Evolutionary conservation across 192 early-diverging fungal genomes (phyloP).

Genomic region (Coemansia sp.): DNA sequence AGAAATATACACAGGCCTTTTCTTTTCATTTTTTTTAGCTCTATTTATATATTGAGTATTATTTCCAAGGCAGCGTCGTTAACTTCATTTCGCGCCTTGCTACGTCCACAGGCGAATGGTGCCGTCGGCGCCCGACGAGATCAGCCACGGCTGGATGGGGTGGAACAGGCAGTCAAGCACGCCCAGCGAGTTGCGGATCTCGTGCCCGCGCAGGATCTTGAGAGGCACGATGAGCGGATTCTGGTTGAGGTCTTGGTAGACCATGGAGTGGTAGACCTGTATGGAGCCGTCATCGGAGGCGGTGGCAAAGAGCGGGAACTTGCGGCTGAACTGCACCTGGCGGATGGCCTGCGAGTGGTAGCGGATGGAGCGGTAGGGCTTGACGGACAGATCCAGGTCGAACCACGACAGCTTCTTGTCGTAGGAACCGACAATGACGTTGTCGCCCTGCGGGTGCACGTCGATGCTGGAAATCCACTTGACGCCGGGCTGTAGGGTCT

Average conservation of each 20-base stretch:
- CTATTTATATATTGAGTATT: too few relatives aligned
- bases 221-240: constrained; percentile 99
- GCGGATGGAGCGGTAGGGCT: constrained; percentile 91
- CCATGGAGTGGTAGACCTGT: constrained; percentile 98
- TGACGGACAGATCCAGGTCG: constrained; percentile 91
- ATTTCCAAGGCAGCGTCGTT: too few relatives aligned
- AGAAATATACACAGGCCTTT: neutral
- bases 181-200: constrained; percentile 72
- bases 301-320: constrained; percentile 93
- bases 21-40: neutral
- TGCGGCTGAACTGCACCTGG: constrained; percentile 82
- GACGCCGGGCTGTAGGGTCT: constrained; percentile 81
- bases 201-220: constrained; percentile 87
- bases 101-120: constrained; percentile 88
- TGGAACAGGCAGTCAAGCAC: constrained; percentile 89
- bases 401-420: constrained; percentile 98
- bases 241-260: constrained; percentile 93
- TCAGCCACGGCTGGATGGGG: constrained; percentile 96
- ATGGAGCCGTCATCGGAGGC: constrained; percentile 91
- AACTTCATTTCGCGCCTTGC: too few relatives aligned
- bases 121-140: constrained; percentile 90
- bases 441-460: constrained; percentile 94
- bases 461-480: constrained; percentile 98
- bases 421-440: constrained; percentile 94
- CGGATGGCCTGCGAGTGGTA: constrained; percentile 91